These are phyloP conservation scores for Dacryopinax primogenitus DNA, from an alignment of 768 basidiomycete species.

Conservation along the genomic window DNA sequence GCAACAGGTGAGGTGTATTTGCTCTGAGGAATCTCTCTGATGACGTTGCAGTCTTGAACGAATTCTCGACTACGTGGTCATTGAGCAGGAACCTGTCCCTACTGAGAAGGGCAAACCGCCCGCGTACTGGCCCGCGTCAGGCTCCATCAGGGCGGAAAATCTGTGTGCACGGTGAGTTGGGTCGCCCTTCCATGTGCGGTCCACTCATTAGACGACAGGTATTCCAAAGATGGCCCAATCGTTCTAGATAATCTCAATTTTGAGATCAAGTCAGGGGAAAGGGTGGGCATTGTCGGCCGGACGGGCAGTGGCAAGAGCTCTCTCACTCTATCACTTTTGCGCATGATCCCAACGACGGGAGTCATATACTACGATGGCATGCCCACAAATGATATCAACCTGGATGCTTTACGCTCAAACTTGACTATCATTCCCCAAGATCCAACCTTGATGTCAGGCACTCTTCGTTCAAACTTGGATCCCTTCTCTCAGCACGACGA, in stretches of 20 bases:
- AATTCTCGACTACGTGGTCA: conserved; percentile 28
- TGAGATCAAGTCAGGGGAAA: conserved; percentile 24
- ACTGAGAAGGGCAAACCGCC: conserved; percentile 24
- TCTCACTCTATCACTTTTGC: conserved; percentile 26
- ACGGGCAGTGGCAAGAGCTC: conserved; percentile 26
- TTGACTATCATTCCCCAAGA: conserved; percentile 28
- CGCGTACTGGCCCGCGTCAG: conserved; percentile 30
- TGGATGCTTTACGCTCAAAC: conserved; percentile 25
- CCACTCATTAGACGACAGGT: conserved; percentile 19
- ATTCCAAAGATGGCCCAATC: conserved; percentile 32
- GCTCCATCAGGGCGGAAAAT: conserved; percentile 26
- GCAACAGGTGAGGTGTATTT: conserved; percentile 24
- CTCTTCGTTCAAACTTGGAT: conserved; percentile 28
- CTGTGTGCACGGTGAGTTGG: conserved; percentile 23
- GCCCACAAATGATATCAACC: conserved; percentile 24
- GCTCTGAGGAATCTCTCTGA: background rate
- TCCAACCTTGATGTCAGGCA: conserved; percentile 20
- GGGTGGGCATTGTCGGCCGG: conserved; percentile 29
- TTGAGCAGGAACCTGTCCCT: conserved; percentile 25
- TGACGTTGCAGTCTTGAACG: conserved; percentile 15
- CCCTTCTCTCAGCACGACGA: conserved; percentile 30
- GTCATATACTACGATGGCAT: conserved; percentile 25
- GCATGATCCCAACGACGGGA: conserved; percentile 28
- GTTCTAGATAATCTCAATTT: conserved; percentile 27
- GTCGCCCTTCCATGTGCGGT: background rate